Base-by-base conservation (phyloP, 345 rosid species). In the Citrus inodora region DNA sequence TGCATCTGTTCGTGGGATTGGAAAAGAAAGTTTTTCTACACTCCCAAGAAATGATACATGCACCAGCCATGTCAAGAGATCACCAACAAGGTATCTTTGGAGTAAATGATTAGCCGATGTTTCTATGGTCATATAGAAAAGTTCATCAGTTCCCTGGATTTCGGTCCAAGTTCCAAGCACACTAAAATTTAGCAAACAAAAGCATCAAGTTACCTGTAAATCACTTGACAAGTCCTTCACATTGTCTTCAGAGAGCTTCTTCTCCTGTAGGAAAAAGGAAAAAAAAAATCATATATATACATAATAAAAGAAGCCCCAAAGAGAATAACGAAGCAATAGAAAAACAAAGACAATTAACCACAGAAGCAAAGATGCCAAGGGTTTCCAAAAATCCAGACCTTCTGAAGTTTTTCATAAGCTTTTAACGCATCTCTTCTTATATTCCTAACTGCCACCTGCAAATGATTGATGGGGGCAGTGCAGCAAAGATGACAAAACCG, bases 241-340 rank as follows among this genome's bases (percentile, higher is more conserved):
- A 74, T 93, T 95, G 90, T 95, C 99, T 87, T 95, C 99, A 19
- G 99, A 95, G 14, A 95, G 95, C 89, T 95, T 93, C 84, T 93
- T 95, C 80, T 95, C 98, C 99, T 95, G 85, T 19, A 48, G 21
- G 16, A 66, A 66, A 61, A 46, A 4, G 1, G 19, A 56, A 67
- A 28, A 72, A 11, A 67, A 13, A 67, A 37, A 28, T 28, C 13
- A 13, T 46, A 3, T 46, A 11, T 3, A 13, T 13, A 46, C 17
- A 62, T 56, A 70, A 69, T 76, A n/a, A 71, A 74, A 80, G 5
- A 40, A 64, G 70, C 17, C 46, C 48, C 25, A 32, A 60, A 72
- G 48, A 53, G 67, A 73, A 21, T 53, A 53, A 17, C 24, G 24
- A 30, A 35, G 64, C 19, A 25, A 67, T 32, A 80, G 60, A 19